phyloP scores from a whole-genome alignment of 768 basidiomycete species.

The Collybiopsis confluens region DNA sequence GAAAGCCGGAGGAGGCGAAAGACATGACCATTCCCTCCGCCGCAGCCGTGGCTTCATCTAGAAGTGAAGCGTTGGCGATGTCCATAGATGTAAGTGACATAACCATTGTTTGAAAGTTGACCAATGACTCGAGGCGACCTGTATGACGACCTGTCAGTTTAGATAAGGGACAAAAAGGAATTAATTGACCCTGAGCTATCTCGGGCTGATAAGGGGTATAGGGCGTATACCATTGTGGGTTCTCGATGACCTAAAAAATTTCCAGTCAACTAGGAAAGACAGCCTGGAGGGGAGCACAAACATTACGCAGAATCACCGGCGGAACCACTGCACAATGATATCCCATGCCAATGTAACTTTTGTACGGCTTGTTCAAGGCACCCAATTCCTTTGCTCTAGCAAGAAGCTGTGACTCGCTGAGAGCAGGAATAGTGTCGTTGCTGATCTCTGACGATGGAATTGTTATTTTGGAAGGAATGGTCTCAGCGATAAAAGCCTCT shows the following conservation, averaged over 20 bases:
- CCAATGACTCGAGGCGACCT: slow-evolving; percentile 94
- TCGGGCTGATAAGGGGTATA: slow-evolving; percentile 97
- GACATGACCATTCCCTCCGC: slow-evolving; percentile 98
- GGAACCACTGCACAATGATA: slow-evolving; percentile 94
- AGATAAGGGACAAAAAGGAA: slow-evolving; percentile 2
- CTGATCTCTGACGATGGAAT: slow-evolving; percentile 57
- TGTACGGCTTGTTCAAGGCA: slow-evolving; percentile 74
- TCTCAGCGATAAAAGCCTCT: slow-evolving; percentile 81
- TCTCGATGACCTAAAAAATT: slow-evolving; percentile 71
- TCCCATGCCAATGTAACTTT: slow-evolving; percentile 98
- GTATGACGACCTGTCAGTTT: slow-evolving; percentile 10
- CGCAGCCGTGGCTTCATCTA: slow-evolving; percentile 94
- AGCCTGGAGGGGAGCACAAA: slow-evolving; percentile 28
- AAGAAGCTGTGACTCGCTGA: slow-evolving; percentile 85
- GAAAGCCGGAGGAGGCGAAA: slow-evolving; percentile 59
- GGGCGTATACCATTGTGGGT: slow-evolving; percentile 97
- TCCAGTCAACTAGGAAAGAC: neutral
- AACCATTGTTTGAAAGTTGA: slow-evolving; percentile 97
- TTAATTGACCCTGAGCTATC: slow-evolving; percentile 83
- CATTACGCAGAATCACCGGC: slow-evolving; percentile 92
- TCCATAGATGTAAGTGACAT: slow-evolving; percentile 92
- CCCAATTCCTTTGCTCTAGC: slow-evolving; percentile 72
- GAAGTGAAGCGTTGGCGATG: slow-evolving; percentile 91
- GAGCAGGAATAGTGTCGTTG: slow-evolving; percentile 63
- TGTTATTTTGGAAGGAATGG: slow-evolving; percentile 80